Base-by-base conservation (phyloP, 768 basidiomycete species). In the Suillus placidus region DNA sequence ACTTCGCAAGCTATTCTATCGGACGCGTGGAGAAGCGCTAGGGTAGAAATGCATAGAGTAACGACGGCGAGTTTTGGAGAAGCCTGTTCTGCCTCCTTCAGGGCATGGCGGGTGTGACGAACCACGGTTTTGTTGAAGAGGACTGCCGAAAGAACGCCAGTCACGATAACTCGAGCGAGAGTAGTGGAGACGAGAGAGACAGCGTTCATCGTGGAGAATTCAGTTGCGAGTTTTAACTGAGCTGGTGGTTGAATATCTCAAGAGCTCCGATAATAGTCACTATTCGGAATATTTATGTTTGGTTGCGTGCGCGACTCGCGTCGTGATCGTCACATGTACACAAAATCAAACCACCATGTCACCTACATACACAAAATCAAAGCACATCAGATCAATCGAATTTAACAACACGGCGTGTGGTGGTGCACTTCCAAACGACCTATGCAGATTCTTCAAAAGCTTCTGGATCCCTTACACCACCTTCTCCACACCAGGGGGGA, bases 401-500 rank as follows among this genome's bases (percentile, higher is more conserved):
- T 32, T 32, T 32, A 9, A 12, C 52, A 32, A 20, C 55, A 56
- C 2, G 20, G 13, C 34, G 20, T 3, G 10, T 7, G 5, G 18
- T 32, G 4, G 20, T 57, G 35, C n/a, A 56, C 55, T 57, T 58
- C 56, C 9, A 9, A 58, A 26, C 16, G 35, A 16, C 23, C 55
- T 8, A 57, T 56, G 8, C 12, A 56, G 6, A 5, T 55, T 4
- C 8, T 55, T 34, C 51, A 52, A 2, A 52, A 30, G 16, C 7
- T 30, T 52, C 55, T 6, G 18, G 9, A 42, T 30, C 38, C 10
- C 2, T 60, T 30, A 60, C 38, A 42, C 26, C 26, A 60, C 58
- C 63, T 84, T 83, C 72, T 92, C 90, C 4, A 90, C 83, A 23
- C 88, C 89, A 5, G 80, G 78, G 52, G 90, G 89, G 65, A 91